Evolutionary conservation across 2,329 filamentous ascomycete species (phyloP).

Genomic region (Mycosphaerelloides madeirae): DNA sequence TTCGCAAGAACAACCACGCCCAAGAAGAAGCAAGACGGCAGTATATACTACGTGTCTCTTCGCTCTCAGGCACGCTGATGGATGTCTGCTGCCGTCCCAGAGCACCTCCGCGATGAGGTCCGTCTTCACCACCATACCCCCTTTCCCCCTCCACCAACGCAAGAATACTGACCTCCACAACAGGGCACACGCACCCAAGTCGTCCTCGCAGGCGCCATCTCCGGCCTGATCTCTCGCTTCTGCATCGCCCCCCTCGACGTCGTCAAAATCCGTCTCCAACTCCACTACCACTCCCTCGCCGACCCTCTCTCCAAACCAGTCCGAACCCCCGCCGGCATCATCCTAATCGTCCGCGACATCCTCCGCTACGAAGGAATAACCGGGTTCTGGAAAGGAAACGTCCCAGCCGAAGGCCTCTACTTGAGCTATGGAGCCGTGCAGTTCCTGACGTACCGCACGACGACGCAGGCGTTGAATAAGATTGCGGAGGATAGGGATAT

Average conservation of each 20-base stretch:
- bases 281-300: slow-evolving; percentile 80
- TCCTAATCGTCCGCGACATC: slow-evolving; percentile 55
- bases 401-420: slow-evolving; percentile 92
- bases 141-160: background rate
- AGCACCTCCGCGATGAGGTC: slow-evolving; percentile 67
- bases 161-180: slow-evolving; percentile 8
- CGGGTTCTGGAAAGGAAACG: slow-evolving; percentile 93
- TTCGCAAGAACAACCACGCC: too few species aligned
- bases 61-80: slow-evolving; percentile 41
- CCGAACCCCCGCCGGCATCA: slow-evolving; percentile 23
- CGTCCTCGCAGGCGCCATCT: slow-evolving; percentile 61
- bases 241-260: slow-evolving; percentile 93
- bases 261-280: slow-evolving; percentile 93
- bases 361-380: slow-evolving; percentile 75
- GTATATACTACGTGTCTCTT: too few species aligned
- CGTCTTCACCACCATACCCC: slow-evolving; percentile 8
- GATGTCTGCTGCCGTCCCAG: slow-evolving; percentile 60
- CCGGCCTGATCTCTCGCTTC: slow-evolving; percentile 89
- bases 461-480: slow-evolving; percentile 61
- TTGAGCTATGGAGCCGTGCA: slow-evolving; percentile 84
- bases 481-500: slow-evolving; percentile 46
- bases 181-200: slow-evolving; percentile 64
- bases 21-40: too few species aligned
- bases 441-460: slow-evolving; percentile 80
- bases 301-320: slow-evolving; percentile 53